These are phyloP conservation scores for Tephrocybe rancida DNA, from an alignment of 768 basidiomycete species.

Conservation along the genomic window DNA sequence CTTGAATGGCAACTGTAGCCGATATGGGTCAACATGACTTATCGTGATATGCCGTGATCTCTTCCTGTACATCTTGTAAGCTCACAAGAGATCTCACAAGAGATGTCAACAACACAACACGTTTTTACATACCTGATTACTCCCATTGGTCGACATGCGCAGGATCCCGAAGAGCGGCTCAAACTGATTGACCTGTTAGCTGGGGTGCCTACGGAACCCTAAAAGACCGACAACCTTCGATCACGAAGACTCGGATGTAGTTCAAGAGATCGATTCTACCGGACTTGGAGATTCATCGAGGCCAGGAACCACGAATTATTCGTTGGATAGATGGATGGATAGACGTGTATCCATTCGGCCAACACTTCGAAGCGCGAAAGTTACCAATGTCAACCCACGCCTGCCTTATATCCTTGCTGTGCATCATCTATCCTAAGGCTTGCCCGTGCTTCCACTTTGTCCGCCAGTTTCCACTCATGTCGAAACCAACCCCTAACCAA, in stretches of 20 bases:
- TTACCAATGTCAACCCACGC: slow-evolving; percentile 22
- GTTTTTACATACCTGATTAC: background rate
- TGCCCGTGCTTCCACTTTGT: slow-evolving; percentile 9
- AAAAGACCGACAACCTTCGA: slow-evolving; percentile 18
- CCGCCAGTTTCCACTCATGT: slow-evolving; percentile 14
- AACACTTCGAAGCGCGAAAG: slow-evolving; percentile 19
- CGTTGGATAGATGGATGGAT: slow-evolving; percentile 29
- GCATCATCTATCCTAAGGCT: slow-evolving; percentile 15
- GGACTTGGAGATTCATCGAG: slow-evolving; percentile 22
- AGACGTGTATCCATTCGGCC: slow-evolving; percentile 22
- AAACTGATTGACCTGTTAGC: background rate
- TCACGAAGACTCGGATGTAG: slow-evolving; percentile 25
- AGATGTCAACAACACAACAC: background rate
- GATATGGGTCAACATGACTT: no score
- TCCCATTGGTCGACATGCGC: slow-evolving; percentile 1
- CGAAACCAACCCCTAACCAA: slow-evolving; percentile 20
- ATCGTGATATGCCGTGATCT: no score
- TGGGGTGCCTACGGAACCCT: slow-evolving; percentile 15
- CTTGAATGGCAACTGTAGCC: no score
- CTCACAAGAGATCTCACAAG: background rate
- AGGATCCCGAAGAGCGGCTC: background rate
- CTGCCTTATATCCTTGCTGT: slow-evolving; percentile 33
- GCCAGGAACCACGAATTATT: slow-evolving; percentile 28
- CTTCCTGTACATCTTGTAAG: background rate
- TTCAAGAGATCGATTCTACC: slow-evolving; percentile 27